Base-by-base conservation (phyloP, 331 rosid species). In the Malus hybrid region DNA sequence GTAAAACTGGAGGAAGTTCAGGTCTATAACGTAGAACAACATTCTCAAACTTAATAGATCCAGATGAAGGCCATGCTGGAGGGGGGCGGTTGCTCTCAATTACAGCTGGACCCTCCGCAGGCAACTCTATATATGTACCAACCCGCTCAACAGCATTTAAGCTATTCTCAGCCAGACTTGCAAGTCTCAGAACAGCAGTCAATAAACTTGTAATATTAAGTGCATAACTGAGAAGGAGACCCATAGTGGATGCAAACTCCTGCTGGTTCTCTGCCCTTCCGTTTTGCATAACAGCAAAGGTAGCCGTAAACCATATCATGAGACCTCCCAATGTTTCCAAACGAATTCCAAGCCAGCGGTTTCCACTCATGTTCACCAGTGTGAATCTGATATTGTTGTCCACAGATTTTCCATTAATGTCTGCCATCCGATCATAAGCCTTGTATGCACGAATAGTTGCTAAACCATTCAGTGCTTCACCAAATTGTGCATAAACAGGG, bases 401-500 rank as follows among this genome's bases (percentile, higher is more conserved):
- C 70, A 85, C 76, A 24, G 89, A 80, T 62, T 34, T 85, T 29
- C 89, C 89, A 80, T 90, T 94, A 73, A 92, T 89, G 31, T 88
- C 90, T 8, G 99, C 90, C 97, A 94, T 92, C 61, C 97, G 88
- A 77, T 92, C 96, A 70, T 94, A 94, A 57, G 99, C 97, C 85
- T 92, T 85, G 79, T 90, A 94, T 61, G 96, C 97, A 7, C 97
- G 97, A 62, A 94, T 94, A 2, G 96, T 85, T 80, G 93, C 73
- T 76, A 94, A 72, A 77, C 99, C 99, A 80, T 94, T 92, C 70
- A 94, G 83, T 31, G 99, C 97, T 89, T 94, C 99, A 70, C 97
- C 91, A 84, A 94, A 92, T 82, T 94, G 99, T 46, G 97, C 99
- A 85, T 94, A 94, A 71, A 94, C 96, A 48, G 99, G 99, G 62